phyloP scores from a whole-genome alignment of 2,329 filamentous ascomycete species.

The Karstenula rhodostoma region DNA sequence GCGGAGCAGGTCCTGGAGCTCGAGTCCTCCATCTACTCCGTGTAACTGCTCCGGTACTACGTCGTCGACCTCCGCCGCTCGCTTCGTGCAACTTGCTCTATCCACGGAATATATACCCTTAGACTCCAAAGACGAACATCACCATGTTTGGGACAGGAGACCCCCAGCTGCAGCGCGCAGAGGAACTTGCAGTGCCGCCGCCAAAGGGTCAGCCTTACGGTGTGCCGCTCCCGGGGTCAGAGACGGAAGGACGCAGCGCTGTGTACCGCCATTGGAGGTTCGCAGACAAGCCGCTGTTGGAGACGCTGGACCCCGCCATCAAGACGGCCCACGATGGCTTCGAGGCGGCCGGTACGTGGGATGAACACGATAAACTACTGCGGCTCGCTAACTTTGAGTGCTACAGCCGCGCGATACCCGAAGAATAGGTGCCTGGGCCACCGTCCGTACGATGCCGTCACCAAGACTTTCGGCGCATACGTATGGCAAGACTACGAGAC shows the following conservation, averaged over 20 bases:
- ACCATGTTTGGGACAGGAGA: constrained; percentile 43
- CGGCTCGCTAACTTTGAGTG: constrained; percentile 8
- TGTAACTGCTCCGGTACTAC: not conserved
- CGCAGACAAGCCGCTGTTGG: constrained; percentile 67
- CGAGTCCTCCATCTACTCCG: not conserved
- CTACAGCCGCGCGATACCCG: constrained; percentile 63
- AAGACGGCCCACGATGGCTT: constrained; percentile 83
- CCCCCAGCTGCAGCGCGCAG: constrained; percentile 41
- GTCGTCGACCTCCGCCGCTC: constrained; percentile 8
- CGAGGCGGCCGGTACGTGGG: constrained; percentile 64
- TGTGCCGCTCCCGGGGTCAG: constrained; percentile 77
- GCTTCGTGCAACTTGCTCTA: not conserved
- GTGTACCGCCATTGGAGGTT: constrained; percentile 87
- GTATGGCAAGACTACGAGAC: constrained; percentile 85
- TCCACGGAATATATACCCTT: constrained; percentile 1
- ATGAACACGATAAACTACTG: not conserved
- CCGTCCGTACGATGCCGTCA: constrained; percentile 78
- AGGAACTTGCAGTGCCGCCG: constrained; percentile 67
- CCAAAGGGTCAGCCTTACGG: constrained; percentile 81
- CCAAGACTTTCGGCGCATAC: constrained; percentile 78
- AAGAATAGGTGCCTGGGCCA: constrained; percentile 79
- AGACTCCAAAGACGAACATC: not conserved
- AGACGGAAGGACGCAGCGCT: constrained; percentile 73
- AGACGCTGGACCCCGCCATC: constrained; percentile 65
- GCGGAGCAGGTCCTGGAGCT: constrained; percentile 1